A percentile compares a stretch with the other conserved stretches of the same genome.
Evolutionary conservation across 306 rosid species (phyloP).

Genomic region (Vicia villosa): DNA sequence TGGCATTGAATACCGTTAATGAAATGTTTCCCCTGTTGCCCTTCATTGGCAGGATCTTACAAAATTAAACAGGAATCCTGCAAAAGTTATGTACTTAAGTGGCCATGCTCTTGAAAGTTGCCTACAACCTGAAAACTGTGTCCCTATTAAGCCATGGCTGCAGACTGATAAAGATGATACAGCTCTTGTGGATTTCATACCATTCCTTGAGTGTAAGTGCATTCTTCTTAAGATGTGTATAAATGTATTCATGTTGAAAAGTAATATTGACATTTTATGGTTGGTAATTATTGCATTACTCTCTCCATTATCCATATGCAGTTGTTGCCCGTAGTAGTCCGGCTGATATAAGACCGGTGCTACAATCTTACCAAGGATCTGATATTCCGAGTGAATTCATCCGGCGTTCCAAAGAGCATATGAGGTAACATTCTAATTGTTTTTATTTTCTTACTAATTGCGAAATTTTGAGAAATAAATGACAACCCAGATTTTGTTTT

Average conservation of each 20-base stretch:
- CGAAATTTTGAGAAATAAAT: not conserved
- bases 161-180: slow-evolving; percentile 75
- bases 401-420: slow-evolving; percentile 83
- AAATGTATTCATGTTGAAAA: slow-evolving; percentile 6
- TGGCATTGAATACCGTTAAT: slow-evolving; percentile 13
- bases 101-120: slow-evolving; percentile 88
- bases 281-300: slow-evolving; percentile 30
- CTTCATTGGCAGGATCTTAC: slow-evolving; percentile 74
- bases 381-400: slow-evolving; percentile 87
- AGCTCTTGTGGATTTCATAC: slow-evolving; percentile 84
- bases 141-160: slow-evolving; percentile 80
- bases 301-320: slow-evolving; percentile 44
- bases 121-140: slow-evolving; percentile 84
- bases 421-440: slow-evolving; percentile 46
- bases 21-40: not conserved
- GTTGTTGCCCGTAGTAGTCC: slow-evolving; percentile 94
- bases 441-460: not conserved
- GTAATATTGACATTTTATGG: slow-evolving; percentile 14
- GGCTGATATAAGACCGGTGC: slow-evolving; percentile 84
- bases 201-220: slow-evolving; percentile 79
- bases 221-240: slow-evolving; percentile 13
- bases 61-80: slow-evolving; percentile 90
- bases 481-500: not conserved
- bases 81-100: slow-evolving; percentile 78
- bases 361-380: slow-evolving; percentile 76